These are phyloP conservation scores for Sclerotinia trifoliorum DNA, from an alignment of 2,329 filamentous ascomycete species.

Conservation along the genomic window DNA sequence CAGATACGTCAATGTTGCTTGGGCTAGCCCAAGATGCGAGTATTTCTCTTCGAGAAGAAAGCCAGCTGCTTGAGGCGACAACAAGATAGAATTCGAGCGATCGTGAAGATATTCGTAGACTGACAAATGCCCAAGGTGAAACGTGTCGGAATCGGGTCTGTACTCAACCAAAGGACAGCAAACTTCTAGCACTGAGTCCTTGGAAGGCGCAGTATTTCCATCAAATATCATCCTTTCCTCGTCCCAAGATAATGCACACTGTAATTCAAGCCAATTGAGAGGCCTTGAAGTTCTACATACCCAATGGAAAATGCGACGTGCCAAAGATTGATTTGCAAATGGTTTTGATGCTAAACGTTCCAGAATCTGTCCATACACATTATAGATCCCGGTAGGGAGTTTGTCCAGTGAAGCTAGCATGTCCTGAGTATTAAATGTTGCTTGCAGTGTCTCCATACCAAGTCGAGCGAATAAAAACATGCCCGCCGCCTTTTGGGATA, in stretches of 20 bases:
- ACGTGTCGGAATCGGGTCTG: conserved; percentile 14
- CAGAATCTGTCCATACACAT: conserved; percentile 16
- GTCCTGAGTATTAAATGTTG: conserved; percentile 19
- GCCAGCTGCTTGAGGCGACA: conserved; percentile 14
- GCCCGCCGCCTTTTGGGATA: conserved; percentile 17
- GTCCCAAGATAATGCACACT: conserved; percentile 20
- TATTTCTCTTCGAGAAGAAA: conserved; percentile 16
- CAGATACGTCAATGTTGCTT: conserved; percentile 18
- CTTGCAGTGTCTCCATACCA: conserved; percentile 18
- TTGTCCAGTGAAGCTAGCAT: conserved; percentile 18
- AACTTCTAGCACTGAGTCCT: conserved; percentile 15
- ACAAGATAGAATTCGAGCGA: not conserved
- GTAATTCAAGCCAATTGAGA: conserved; percentile 19
- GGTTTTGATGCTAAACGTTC: conserved; percentile 16
- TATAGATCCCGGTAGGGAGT: conserved; percentile 18
- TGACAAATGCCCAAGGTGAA: conserved; percentile 20
- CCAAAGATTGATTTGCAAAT: not conserved
- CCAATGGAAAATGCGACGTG: conserved; percentile 18
- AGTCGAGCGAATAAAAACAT: conserved; percentile 22
- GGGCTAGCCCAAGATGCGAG: conserved; percentile 8
- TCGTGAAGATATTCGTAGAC: conserved; percentile 22
- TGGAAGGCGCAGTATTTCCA: conserved; percentile 6
- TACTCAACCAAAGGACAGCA: conserved; percentile 21
- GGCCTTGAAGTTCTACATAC: conserved; percentile 19
- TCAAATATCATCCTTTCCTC: conserved; percentile 17